phyloP scores from a whole-genome alignment of 805 yeast genomes.

The Suhomyces tanzawaensis region DNA sequence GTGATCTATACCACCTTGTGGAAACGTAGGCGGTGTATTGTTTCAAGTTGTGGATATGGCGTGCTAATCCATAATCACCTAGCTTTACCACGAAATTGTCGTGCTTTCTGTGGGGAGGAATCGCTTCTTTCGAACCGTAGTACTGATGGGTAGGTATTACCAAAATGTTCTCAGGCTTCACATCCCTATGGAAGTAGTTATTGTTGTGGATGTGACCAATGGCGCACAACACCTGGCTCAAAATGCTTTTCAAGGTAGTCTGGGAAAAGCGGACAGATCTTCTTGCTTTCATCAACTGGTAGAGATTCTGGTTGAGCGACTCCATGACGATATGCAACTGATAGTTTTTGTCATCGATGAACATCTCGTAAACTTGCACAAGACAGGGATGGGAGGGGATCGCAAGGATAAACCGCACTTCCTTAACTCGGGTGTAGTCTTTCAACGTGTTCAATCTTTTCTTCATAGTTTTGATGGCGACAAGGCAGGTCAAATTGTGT shows the following conservation, averaged over 20 bases:
- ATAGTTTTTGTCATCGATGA: constrained; percentile 59
- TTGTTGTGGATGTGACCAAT: constrained; percentile 74
- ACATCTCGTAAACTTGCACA: constrained; percentile 74
- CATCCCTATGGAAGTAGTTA: constrained; percentile 79
- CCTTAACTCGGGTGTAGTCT: constrained; percentile 51
- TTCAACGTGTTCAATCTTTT: constrained; percentile 38
- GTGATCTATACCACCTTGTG: constrained; percentile 85
- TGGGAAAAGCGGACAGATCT: constrained; percentile 52
- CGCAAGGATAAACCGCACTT: constrained; percentile 61
- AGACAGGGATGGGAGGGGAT: constrained; percentile 71
- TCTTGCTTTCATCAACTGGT: constrained; percentile 70
- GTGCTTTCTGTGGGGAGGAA: constrained; percentile 39
- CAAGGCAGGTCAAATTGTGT: constrained; percentile 34
- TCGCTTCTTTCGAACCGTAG: constrained; percentile 40
- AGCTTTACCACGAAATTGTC: constrained; percentile 63
- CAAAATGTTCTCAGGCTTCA: constrained; percentile 90
- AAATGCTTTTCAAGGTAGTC: constrained; percentile 59
- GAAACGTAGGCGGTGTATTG: constrained; percentile 76
- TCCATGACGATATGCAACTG: constrained; percentile 86
- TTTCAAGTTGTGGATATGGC: constrained; percentile 50
- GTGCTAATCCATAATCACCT: constrained; percentile 79
- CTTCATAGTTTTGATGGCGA: constrained; percentile 81
- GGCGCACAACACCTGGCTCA: constrained; percentile 72
- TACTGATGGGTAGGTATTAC: constrained; percentile 57
- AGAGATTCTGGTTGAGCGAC: constrained; percentile 76